These are phyloP conservation scores for Cryphonectria japonica DNA, from an alignment of 2,329 filamentous ascomycete species.

Conservation along the genomic window DNA sequence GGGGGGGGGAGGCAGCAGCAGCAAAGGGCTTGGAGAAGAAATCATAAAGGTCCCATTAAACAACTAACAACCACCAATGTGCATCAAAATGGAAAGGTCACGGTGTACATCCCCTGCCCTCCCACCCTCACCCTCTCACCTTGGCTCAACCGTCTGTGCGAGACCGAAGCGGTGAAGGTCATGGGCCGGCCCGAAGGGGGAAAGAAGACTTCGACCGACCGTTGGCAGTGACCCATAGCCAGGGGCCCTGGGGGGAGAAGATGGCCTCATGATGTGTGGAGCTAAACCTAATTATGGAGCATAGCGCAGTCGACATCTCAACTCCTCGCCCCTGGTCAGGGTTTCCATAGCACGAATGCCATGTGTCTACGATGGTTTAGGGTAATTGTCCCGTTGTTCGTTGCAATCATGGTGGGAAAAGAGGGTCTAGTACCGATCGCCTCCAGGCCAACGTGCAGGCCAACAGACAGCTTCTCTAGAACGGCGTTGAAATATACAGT, in stretches of 20 bases:
- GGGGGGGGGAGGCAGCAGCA: too few relatives aligned
- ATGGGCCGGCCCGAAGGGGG: neutral
- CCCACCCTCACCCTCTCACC: too few relatives aligned
- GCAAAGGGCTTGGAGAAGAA: too few relatives aligned
- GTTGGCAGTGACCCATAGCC: neutral
- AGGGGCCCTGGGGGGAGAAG: neutral
- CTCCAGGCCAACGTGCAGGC: neutral
- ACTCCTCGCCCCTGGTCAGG: neutral
- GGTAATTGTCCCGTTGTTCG: neutral
- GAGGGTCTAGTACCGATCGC: neutral
- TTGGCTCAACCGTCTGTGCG: too few relatives aligned
- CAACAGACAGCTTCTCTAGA: neutral
- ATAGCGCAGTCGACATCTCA: neutral
- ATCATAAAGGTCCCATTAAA: too few relatives aligned
- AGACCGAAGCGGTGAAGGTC: neutral
- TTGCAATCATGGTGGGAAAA: neutral
- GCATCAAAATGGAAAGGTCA: neutral
- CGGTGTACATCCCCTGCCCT: neutral
- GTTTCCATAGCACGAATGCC: neutral
- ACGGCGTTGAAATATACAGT: neutral
- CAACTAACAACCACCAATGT: too few relatives aligned
- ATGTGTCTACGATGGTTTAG: neutral
- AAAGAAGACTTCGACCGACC: neutral
- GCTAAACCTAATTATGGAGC: neutral
- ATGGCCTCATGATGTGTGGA: slow-evolving; percentile 1